Evolutionary conservation across 139 green algal genomes (phyloP), one percentile per base, ranked within the genome.

Genomic region (Ulvella scutata): DNA sequence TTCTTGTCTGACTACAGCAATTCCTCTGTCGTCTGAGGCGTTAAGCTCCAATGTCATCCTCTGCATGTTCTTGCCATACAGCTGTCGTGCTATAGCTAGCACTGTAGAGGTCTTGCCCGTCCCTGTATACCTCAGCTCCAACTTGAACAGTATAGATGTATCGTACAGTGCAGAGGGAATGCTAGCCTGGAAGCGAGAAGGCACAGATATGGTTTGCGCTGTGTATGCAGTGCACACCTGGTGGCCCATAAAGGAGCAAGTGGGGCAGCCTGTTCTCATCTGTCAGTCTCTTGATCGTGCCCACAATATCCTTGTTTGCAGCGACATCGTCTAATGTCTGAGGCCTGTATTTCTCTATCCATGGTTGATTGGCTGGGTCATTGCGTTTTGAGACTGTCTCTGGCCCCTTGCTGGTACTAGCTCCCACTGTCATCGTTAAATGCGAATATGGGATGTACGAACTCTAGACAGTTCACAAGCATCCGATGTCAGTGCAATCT

Each of bases 11-110:
- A 98, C 94, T 33, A 98, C 91, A 20, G 83, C 81, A 61, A 99
- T 99, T 75, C 94, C 94, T 26, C 94, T 77, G 76, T 96, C 95
- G 77, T 98, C 94, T 0, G 89, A 96, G 1, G 95, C 95, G 78
- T 98, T 99, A 4, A 98, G 83, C 83, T 98, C 93, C 73, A 99
- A 82, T n/a, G 88, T 91, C 86, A 98, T 97, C 76, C 87, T 92
- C 72, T 84, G 78, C 28, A 91, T 80, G 4, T 82, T 75, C 1
- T 74, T 38, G 37, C 94, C 94, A 79, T 98, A 99, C 29, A 98
- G 87, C 82, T 96, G 84, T 2, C 90, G 79, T 13, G 96, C 95
- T 6, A 99, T 85, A 4, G 94, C 93, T 37, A 98, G 82, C 37
- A 97, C 91, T 20, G 90, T 96, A 61, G 91, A 96, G 0, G 95